Percentiles rank a stretch among this genome's conserved stretches.
Conservation (phyloP, 2,329 filamentous ascomycete genomes). For the Penicillium freii region DNA sequence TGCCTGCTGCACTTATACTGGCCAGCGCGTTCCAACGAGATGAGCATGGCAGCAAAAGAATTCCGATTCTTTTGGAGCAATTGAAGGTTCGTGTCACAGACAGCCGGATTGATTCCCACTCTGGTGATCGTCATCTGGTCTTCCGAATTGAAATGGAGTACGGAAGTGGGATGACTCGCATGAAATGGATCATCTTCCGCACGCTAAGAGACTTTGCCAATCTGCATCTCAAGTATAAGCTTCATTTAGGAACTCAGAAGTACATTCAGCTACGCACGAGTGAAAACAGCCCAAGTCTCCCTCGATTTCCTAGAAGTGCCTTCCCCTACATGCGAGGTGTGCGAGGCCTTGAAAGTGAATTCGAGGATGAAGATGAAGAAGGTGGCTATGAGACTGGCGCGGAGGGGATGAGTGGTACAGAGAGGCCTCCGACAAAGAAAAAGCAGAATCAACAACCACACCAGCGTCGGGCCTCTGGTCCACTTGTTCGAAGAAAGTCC, state of each 20-base stretch:
- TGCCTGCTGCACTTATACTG: conserved; percentile 87
- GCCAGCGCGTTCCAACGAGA: conserved; percentile 98
- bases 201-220: conserved; percentile 89
- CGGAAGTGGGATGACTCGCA: conserved; percentile 88
- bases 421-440: conserved; percentile 55
- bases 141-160: conserved; percentile 95
- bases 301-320: conserved; percentile 82
- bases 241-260: conserved; percentile 79
- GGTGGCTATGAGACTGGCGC: conserved; percentile 52
- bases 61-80: conserved; percentile 92
- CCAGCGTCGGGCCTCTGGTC: conserved; percentile 54
- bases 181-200: conserved; percentile 92
- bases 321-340: conserved; percentile 86
- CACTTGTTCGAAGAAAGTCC: conserved; percentile 58
- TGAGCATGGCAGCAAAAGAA: conserved; percentile 90
- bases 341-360: conserved; percentile 75
- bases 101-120: conserved; percentile 63
- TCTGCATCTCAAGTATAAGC: conserved; percentile 88
- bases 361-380: conserved; percentile 65
- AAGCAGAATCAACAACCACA: conserved; percentile 35
- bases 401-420: conserved; percentile 67
- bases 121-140: conserved; percentile 69
- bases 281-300: conserved; percentile 72
- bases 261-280: conserved; percentile 70
- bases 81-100: conserved; percentile 84